phyloP scores from a whole-genome alignment of 495 filamentous ascomycete genomes.

The Stereocaulon alpinum region DNA sequence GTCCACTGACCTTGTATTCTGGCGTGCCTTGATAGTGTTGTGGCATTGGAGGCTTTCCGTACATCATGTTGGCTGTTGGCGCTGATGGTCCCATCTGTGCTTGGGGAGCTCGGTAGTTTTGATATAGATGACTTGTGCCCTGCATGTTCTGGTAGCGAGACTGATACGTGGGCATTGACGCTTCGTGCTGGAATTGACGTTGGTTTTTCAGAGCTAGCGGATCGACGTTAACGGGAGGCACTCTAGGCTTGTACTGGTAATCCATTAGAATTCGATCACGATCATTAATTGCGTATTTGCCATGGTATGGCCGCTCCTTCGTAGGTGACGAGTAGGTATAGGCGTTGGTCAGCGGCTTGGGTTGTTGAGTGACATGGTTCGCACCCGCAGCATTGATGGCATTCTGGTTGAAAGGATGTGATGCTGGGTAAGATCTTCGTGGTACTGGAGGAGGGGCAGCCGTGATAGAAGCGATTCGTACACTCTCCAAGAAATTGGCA shows the following conservation, averaged over 20 bases:
- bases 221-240: conserved; percentile 14
- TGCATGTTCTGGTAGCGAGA: conserved; percentile 8
- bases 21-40: conserved; percentile 4
- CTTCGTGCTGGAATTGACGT: conserved; percentile 13
- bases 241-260: conserved; percentile 16
- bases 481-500: conserved; percentile 49
- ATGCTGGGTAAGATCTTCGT: conserved; percentile 18
- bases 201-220: conserved; percentile 18
- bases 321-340: conserved; percentile 3
- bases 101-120: conserved; percentile 17
- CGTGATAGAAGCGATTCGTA: conserved; percentile 31
- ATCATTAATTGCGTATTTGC: conserved; percentile 25
- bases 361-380: conserved; percentile 8
- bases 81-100: conserved; percentile 16
- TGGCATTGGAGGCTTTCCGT: conserved; percentile 4
- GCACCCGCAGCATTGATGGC: conserved; percentile 18
- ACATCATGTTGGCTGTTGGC: conserved; percentile 18
- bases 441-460: conserved; percentile 30
- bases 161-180: conserved; percentile 9
- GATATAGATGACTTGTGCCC: not conserved
- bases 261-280: conserved; percentile 4
- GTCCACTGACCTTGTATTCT: conserved; percentile 6
- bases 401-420: conserved; percentile 20
- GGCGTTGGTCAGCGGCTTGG: not conserved
- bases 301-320: conserved; percentile 23